Conservation (phyloP, 1,284 basidiomycete species). For the Heterobasidion parviporum region DNA sequence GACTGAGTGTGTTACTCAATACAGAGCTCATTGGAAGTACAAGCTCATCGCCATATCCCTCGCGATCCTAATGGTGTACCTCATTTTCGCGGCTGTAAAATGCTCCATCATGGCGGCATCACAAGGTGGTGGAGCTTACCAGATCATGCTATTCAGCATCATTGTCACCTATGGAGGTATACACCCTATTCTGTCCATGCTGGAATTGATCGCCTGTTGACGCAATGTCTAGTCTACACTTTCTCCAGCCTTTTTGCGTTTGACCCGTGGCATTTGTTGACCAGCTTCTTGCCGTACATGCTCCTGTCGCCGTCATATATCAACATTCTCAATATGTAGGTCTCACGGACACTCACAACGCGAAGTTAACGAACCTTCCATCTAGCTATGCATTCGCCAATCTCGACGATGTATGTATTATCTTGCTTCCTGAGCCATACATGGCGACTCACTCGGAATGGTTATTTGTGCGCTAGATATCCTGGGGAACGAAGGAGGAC, state of each 20-base stretch:
- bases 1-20: not conserved
- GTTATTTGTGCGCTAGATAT: conserved; percentile 45
- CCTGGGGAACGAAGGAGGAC: conserved; percentile 90
- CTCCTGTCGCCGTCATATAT: conserved; percentile 92
- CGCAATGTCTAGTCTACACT: conserved; percentile 46
- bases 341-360: conserved; percentile 37
- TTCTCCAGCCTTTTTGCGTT: conserved; percentile 59
- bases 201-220: not conserved
- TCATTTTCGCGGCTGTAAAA: conserved; percentile 67
- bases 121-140: conserved; percentile 60
- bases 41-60: conserved; percentile 72
- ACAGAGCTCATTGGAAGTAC: conserved; percentile 81
- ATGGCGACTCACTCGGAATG: conserved; percentile 5
- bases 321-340: conserved; percentile 84
- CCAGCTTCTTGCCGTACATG: conserved; percentile 90
- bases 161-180: conserved; percentile 78
- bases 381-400: conserved; percentile 21
- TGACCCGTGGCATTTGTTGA: conserved; percentile 91
- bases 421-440: not conserved
- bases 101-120: conserved; percentile 66
- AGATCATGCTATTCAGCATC: conserved; percentile 76
- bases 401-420: conserved; percentile 74
- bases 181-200: conserved; percentile 14
- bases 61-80: conserved; percentile 75
- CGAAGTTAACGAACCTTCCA: conserved; percentile 1